These are phyloP conservation scores for Kazachstania kunashirensis DNA, from an alignment of 805 yeast species.

Conservation along the genomic window DNA sequence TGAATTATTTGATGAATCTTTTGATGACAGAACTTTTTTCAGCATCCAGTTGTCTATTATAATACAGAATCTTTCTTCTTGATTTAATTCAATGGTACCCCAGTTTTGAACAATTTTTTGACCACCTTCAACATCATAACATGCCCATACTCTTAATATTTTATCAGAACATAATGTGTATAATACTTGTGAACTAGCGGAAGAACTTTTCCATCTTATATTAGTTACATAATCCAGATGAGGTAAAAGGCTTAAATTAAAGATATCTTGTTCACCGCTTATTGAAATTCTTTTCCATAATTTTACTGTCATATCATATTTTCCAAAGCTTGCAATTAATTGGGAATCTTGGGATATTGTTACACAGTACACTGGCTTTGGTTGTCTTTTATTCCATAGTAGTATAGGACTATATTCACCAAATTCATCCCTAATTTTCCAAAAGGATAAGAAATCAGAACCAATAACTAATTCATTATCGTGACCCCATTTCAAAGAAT, in stretches of 20 bases:
- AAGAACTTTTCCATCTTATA: slow-evolving; percentile 48
- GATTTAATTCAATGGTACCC: slow-evolving; percentile 36
- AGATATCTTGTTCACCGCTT: slow-evolving; percentile 51
- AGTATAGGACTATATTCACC: slow-evolving; percentile 31
- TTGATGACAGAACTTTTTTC: slow-evolving; percentile 15
- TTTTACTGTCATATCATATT: slow-evolving; percentile 57
- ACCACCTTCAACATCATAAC: slow-evolving; percentile 50
- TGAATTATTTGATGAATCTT: slow-evolving; percentile 11
- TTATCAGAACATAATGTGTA: slow-evolving; percentile 58
- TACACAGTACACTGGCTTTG: slow-evolving; percentile 50
- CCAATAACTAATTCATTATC: slow-evolving; percentile 53
- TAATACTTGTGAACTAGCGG: slow-evolving; percentile 38
- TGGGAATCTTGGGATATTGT: slow-evolving; percentile 59
- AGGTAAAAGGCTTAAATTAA: slow-evolving; percentile 59
- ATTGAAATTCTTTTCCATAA: slow-evolving; percentile 70
- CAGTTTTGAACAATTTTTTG: slow-evolving; percentile 43
- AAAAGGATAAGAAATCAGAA: slow-evolving; percentile 44
- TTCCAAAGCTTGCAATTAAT: slow-evolving; percentile 54
- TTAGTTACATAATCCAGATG: slow-evolving; percentile 51
- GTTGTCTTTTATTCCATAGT: slow-evolving; percentile 39
- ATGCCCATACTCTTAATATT: slow-evolving; percentile 58
- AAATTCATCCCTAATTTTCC: slow-evolving; percentile 39
- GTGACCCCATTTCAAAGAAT: slow-evolving; percentile 46
- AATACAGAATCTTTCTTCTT: slow-evolving; percentile 27
- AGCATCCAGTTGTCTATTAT: slow-evolving; percentile 35